Conservation (phyloP, 2,329 filamentous ascomycete species). For the Grosmannia penicillata region DNA sequence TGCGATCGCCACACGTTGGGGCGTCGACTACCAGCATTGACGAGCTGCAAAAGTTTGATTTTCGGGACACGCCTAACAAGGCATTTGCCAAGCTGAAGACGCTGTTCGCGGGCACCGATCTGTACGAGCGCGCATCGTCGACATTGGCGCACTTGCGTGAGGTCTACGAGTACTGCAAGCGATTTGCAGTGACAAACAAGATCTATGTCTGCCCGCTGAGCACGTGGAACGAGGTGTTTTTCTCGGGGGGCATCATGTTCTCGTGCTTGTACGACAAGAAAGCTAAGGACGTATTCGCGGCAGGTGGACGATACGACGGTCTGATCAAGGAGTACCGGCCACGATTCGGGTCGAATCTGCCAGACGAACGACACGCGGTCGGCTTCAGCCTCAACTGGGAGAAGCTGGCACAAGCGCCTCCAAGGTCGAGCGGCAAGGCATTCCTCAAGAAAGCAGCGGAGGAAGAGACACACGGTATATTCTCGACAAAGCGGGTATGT, state of each 20-base stretch:
- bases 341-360: constrained; percentile 40
- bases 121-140: constrained; percentile 58
- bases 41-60: constrained; percentile 82
- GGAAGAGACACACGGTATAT: constrained; percentile 44
- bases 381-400: constrained; percentile 90
- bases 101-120: constrained; percentile 47
- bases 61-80: constrained; percentile 48
- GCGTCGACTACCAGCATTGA: constrained; percentile 82
- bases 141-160: constrained; percentile 69
- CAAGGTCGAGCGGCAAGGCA: constrained; percentile 23
- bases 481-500: constrained; percentile 44
- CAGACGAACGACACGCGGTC: constrained; percentile 63
- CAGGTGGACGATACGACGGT: constrained; percentile 83
- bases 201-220: constrained; percentile 74
- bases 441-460: constrained; percentile 54
- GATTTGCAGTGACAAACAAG: constrained; percentile 60
- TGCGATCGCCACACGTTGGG: constrained; percentile 68
- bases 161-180: constrained; percentile 61
- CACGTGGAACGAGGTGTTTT: constrained; percentile 86
- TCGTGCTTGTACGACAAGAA: constrained; percentile 81
- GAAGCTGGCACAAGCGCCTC: constrained; percentile 53
- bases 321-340: constrained; percentile 74
- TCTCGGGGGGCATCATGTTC: constrained; percentile 72
- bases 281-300: constrained; percentile 74
- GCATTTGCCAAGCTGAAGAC: constrained; percentile 43